Percentiles rank a stretch among this genome's conserved stretches.
Evolutionary conservation across 306 rosid genomes (phyloP).

Genomic region (Albizia julibrissin): DNA sequence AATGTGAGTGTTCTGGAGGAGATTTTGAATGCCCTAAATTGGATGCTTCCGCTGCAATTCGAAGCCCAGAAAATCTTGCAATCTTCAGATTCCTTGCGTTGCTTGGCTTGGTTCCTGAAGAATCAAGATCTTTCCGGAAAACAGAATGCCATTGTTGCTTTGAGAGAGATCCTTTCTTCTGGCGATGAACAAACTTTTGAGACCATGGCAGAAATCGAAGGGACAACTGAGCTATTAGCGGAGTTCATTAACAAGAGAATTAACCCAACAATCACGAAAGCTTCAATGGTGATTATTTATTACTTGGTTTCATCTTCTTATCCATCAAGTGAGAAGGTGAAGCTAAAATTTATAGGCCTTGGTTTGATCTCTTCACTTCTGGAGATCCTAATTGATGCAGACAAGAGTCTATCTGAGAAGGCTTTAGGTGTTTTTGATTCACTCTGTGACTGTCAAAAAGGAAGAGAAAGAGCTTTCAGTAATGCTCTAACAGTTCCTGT

Average conservation of each 20-base stretch:
- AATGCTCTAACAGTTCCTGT: slow-evolving; percentile 53
- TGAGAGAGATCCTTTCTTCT: slow-evolving; percentile 43
- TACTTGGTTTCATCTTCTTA: slow-evolving; percentile 40
- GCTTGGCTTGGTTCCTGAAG: slow-evolving; percentile 49
- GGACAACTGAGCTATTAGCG: slow-evolving; percentile 30
- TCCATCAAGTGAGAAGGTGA: slow-evolving; percentile 30
- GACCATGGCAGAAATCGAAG: slow-evolving; percentile 34
- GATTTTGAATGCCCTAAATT: slow-evolving; percentile 42
- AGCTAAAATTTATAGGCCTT: slow-evolving; percentile 34
- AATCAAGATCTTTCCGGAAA: slow-evolving; percentile 37
- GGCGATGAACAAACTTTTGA: slow-evolving; percentile 38
- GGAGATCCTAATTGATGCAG: slow-evolving; percentile 48
- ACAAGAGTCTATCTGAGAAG: slow-evolving; percentile 38
- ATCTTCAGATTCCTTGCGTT: slow-evolving; percentile 41
- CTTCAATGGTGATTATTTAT: slow-evolving; percentile 38
- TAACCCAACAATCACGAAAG: slow-evolving; percentile 41
- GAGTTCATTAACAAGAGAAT: slow-evolving; percentile 35
- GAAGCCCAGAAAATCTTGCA: slow-evolving; percentile 39
- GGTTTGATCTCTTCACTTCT: slow-evolving; percentile 44
- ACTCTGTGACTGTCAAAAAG: slow-evolving; percentile 42
- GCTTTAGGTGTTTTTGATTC: slow-evolving; percentile 46
- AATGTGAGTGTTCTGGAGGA: slow-evolving; percentile 36
- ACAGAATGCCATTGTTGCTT: slow-evolving; percentile 38
- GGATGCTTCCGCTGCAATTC: slow-evolving; percentile 44
- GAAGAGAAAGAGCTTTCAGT: slow-evolving; percentile 41